Conservation (phyloP, 225 moss, liverwort and hornwort genomes). For the Pseudisothecium myosuroides region DNA sequence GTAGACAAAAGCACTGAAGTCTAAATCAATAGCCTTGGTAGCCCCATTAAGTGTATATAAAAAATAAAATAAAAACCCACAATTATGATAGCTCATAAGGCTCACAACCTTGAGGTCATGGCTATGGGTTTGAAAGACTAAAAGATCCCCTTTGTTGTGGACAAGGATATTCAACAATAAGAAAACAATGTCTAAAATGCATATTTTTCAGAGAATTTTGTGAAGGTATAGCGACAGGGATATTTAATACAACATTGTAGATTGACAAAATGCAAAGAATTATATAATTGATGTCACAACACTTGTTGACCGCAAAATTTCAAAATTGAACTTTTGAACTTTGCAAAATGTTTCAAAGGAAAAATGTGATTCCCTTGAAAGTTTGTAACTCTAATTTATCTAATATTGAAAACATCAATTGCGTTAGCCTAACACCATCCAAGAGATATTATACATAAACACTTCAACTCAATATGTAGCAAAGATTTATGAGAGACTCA, state of each 20-base stretch:
- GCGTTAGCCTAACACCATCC: not conserved
- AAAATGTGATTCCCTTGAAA: not conserved
- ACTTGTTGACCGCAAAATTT: not conserved
- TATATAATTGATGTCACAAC: not conserved
- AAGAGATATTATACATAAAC: not conserved
- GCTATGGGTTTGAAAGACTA: not conserved
- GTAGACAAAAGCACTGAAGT: not conserved
- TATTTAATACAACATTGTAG: not conserved
- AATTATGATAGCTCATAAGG: not conserved
- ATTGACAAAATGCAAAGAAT: not conserved
- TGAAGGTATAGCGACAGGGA: fast-evolving
- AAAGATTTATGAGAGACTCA: not conserved
- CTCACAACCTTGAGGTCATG: not conserved
- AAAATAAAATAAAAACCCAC: not conserved
- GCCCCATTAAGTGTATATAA: not conserved
- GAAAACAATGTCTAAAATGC: not conserved
- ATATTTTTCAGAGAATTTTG: not conserved
- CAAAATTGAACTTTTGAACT: not conserved
- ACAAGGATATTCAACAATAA: not conserved
- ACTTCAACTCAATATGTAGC: not conserved
- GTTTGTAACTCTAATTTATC: not conserved
- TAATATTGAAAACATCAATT: not conserved
- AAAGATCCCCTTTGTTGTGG: not conserved
- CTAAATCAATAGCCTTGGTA: not conserved
- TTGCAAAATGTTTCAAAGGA: not conserved